phyloP scores from a whole-genome alignment of 2,329 filamentous ascomycete species.

The Fusarium sp. region DNA sequence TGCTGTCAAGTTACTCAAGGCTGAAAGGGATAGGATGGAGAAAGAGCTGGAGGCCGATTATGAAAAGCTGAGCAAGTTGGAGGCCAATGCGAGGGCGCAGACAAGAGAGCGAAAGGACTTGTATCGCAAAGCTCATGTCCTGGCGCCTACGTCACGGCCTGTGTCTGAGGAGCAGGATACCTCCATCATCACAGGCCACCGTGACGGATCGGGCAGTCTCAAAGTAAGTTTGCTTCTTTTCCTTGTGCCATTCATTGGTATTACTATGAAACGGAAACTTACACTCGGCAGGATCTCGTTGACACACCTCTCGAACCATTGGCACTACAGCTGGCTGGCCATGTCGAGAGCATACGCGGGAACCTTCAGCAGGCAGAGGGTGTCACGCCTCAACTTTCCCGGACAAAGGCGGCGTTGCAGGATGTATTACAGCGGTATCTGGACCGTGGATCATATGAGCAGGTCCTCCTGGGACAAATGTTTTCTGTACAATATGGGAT shows the following conservation, averaged over 20 bases:
- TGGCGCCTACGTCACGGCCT: conserved; percentile 59
- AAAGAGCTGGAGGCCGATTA: conserved; percentile 71
- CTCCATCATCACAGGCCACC: conserved; percentile 21
- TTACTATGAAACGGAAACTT: not conserved
- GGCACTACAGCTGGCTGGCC: conserved; percentile 65
- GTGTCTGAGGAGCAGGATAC: conserved; percentile 21
- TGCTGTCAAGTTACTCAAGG: conserved; percentile 72
- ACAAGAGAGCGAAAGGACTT: conserved; percentile 66
- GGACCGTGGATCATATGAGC: conserved; percentile 62
- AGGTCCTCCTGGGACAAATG: conserved; percentile 61
- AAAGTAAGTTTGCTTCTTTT: conserved; percentile 35
- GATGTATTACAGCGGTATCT: conserved; percentile 64
- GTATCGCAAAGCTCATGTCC: conserved; percentile 64
- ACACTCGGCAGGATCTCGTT: conserved; percentile 52
- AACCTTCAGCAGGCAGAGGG: conserved; percentile 70
- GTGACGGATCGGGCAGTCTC: conserved; percentile 32
- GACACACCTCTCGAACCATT: conserved; percentile 63
- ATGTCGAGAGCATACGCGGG: conserved; percentile 70
- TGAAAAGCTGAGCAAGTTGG: conserved; percentile 64
- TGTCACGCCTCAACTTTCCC: conserved; percentile 64
- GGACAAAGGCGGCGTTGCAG: conserved; percentile 66
- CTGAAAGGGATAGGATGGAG: conserved; percentile 72
- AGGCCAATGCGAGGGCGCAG: conserved; percentile 71
- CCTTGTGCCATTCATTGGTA: not conserved
- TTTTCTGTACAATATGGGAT: conserved; percentile 11